Percentiles rank a stretch among this genome's conserved stretches.
phyloP scores from a whole-genome alignment of 1,284 basidiomycete species.

The Pholiota adiposa region DNA sequence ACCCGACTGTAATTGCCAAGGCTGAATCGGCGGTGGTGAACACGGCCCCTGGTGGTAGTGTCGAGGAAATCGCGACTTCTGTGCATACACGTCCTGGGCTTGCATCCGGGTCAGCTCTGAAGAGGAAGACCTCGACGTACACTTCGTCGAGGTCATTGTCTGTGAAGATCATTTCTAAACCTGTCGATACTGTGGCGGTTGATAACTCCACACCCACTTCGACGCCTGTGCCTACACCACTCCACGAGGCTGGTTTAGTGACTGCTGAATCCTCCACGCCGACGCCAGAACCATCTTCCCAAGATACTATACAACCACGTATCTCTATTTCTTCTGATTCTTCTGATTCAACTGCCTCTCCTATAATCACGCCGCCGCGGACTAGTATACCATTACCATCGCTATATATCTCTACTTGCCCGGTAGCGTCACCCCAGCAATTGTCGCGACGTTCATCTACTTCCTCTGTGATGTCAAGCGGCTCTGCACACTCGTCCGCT shows the following conservation, averaged over 20 bases:
- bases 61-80: neutral
- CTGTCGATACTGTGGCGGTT: neutral
- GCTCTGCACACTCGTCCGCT: slow-evolving; percentile 7
- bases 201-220: neutral
- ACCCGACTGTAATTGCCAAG: neutral
- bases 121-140: neutral
- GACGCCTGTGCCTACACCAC: neutral
- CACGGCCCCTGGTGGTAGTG: neutral
- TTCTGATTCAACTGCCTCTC: neutral
- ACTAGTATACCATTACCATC: neutral
- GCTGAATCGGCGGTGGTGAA: neutral
- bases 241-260: neutral
- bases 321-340: neutral
- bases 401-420: neutral
- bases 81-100: neutral
- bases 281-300: neutral
- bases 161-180: neutral
- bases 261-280: neutral
- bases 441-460: neutral
- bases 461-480: slow-evolving; percentile 6
- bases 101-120: slow-evolving; percentile 1
- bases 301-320: neutral
- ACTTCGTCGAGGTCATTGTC: neutral
- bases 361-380: neutral
- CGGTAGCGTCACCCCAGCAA: neutral